Evolutionary conservation across 192 early-diverging fungal species (phyloP).

Genomic region (Backusella morwellensis): DNA sequence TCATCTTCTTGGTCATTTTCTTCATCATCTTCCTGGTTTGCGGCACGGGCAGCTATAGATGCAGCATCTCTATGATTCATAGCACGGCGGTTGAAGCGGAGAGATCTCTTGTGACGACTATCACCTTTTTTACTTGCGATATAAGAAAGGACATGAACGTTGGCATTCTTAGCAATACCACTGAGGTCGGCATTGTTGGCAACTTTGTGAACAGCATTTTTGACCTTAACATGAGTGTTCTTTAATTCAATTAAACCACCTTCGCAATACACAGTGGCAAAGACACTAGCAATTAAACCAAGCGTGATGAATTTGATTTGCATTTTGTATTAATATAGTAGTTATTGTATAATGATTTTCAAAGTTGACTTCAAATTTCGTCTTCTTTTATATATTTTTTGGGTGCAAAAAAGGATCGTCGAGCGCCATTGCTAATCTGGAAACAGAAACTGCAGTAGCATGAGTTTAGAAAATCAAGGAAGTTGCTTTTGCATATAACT

Average conservation of each 20-base stretch:
- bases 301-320: constrained; percentile 3
- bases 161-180: neutral
- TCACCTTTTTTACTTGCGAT: neutral
- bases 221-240: neutral
- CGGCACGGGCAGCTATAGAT: neutral
- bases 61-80: neutral
- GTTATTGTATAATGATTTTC: neutral
- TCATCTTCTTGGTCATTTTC: neutral
- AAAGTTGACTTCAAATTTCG: neutral
- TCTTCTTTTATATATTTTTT: neutral
- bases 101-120: neutral
- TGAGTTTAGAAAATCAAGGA: neutral
- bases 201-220: neutral
- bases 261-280: neutral
- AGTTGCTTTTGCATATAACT: neutral
- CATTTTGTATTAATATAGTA: neutral
- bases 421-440: neutral
- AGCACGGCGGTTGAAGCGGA: neutral
- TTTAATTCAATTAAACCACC: neutral
- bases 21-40: neutral
- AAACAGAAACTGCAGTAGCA: neutral
- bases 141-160: neutral
- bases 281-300: constrained; percentile 2
- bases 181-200: neutral
- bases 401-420: neutral